Evolutionary conservation across 345 rosid genomes (phyloP), one percentile per base, ranked within the genome.

Genomic region (Pugionium cornutum): DNA sequence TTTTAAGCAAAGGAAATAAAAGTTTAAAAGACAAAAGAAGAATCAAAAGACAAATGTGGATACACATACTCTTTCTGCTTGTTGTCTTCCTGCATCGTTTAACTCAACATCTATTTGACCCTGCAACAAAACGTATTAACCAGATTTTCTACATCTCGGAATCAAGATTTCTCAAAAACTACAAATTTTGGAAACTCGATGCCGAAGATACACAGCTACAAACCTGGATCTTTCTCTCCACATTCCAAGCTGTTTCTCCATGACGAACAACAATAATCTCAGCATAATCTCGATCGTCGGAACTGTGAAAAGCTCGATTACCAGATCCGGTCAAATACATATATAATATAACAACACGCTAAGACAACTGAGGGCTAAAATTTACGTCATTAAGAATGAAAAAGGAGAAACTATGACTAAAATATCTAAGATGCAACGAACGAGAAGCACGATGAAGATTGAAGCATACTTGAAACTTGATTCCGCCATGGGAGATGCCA

Each of bases 241-340:
- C 83, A 60, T 91, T 91, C 97, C 94, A 91, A 64, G 72, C 82
- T 34, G 91, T 91, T 78, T 91, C 94, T 2, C 96, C 88, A 40
- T 91, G 96, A 59, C 91, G 94, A 7, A 91, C 82, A 40, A 88
- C 86, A 58, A 91, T 51, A 48, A 91, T 81, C 83, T 88, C 94
- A 48, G 89, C 53, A 66, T 56, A 84, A 53, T 55, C 53, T 0
- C 35, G 78, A 50, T 67, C 66, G 1, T 50, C 65, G 11, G 71
- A 76, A 55, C 86, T 18, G 18, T 18, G 18, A 18, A 18, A 18
- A 18, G 18, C 18, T 18, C 18, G 18, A 18, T 18, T 18, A 18
- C 18, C 18, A 18, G 18, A 18, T 18, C 18, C 18, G 18, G 18
- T 18, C 18, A 18, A 18, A 18, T 18, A 18, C 18, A 18, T 18